phyloP scores from a whole-genome alignment of 495 filamentous ascomycete species.

The Aspergillus asperescens region DNA sequence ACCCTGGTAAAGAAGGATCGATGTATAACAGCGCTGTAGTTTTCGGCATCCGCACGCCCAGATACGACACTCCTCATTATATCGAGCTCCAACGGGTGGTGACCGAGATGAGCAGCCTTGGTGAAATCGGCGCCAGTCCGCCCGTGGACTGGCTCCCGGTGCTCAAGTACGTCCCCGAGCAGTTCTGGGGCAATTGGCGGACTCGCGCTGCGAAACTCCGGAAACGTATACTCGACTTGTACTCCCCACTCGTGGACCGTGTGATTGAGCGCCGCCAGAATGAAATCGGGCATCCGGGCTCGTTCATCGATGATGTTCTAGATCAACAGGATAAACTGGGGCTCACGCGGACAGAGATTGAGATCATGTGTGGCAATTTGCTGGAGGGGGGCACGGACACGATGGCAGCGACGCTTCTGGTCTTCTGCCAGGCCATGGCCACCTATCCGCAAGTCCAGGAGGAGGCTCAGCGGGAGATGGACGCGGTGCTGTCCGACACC shows the following conservation, averaged over 20 bases:
- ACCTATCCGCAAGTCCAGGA: not conserved
- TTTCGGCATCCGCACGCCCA: constrained; percentile 38
- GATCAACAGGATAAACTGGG: constrained; percentile 21
- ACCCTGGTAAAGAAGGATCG: not conserved
- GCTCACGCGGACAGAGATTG: constrained; percentile 24
- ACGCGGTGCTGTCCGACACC: not conserved
- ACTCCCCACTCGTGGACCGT: constrained; percentile 8
- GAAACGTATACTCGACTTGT: constrained; percentile 34
- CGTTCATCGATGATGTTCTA: constrained; percentile 40
- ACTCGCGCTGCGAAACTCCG: constrained; percentile 29
- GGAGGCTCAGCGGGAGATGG: constrained; percentile 5
- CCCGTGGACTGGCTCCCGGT: constrained; percentile 45
- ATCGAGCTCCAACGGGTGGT: constrained; percentile 35
- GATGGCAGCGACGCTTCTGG: constrained; percentile 18
- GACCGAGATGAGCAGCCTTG: constrained; percentile 37
- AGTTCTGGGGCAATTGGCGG: constrained; percentile 35
- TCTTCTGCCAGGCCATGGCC: constrained; percentile 1
- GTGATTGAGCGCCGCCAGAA: not conserved
- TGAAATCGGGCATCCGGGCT: constrained; percentile 4
- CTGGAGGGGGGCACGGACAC: constrained; percentile 49
- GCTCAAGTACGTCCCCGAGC: constrained; percentile 36
- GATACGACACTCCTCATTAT: constrained; percentile 19
- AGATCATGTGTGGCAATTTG: constrained; percentile 27
- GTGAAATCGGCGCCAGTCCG: constrained; percentile 42
- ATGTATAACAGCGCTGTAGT: not conserved